Conservation (phyloP, 2,329 filamentous ascomycete genomes). For the Penicillium sp. region DNA sequence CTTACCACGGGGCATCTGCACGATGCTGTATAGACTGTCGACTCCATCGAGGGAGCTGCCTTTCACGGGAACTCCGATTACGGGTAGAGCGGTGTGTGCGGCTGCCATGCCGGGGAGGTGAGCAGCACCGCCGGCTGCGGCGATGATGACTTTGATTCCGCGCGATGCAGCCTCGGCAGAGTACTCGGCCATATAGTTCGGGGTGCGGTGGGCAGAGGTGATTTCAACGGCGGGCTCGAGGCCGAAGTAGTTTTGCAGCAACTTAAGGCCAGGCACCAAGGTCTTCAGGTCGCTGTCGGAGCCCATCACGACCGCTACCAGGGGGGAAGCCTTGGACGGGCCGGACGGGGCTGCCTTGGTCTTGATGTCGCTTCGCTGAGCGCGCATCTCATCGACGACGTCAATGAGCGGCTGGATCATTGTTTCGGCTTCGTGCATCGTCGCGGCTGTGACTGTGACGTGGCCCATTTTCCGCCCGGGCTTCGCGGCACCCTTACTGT, state of each 20-base stretch:
- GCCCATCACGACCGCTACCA: constrained; percentile 46
- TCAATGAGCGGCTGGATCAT: constrained; percentile 65
- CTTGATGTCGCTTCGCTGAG: constrained; percentile 44
- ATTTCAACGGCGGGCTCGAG: constrained; percentile 44
- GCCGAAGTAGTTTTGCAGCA: constrained; percentile 41
- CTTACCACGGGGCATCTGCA: constrained; percentile 64
- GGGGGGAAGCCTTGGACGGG: constrained; percentile 30
- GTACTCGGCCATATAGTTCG: constrained; percentile 62
- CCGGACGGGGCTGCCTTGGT: constrained; percentile 30
- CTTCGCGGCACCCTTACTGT: constrained; percentile 79
- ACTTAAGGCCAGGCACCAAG: constrained; percentile 41
- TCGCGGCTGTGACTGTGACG: constrained; percentile 69
- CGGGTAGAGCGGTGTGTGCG: constrained; percentile 63
- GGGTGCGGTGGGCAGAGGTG: constrained; percentile 60
- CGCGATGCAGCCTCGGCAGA: constrained; percentile 57
- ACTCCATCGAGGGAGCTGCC: constrained; percentile 65
- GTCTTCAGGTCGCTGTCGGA: constrained; percentile 46
- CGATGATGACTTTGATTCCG: constrained; percentile 68
- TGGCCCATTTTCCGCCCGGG: constrained; percentile 93
- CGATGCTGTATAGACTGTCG: constrained; percentile 66
- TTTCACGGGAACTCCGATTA: constrained; percentile 72
- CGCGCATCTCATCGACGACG: constrained; percentile 71
- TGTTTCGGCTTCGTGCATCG: constrained; percentile 61
- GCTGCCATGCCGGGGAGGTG: constrained; percentile 70
- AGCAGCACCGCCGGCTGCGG: constrained; percentile 68